Base-by-base conservation (phyloP, 2,329 filamentous ascomycete species). In the Nemania sp. region DNA sequence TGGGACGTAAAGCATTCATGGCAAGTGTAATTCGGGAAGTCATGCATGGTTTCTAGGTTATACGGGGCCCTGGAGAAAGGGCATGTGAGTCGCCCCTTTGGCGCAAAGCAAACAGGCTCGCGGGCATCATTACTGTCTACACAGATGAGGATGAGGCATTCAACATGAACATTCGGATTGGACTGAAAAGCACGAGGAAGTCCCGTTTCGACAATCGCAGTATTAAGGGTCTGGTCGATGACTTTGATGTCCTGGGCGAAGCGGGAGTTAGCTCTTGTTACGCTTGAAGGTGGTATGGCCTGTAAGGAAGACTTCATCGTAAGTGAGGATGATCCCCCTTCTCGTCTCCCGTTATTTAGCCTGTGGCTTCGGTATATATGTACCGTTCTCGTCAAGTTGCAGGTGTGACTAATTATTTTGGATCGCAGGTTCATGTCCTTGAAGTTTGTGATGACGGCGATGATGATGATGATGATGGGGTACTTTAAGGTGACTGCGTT, bases 21-120 rank as follows among this genome's bases (percentile, higher is more conserved):
- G 85, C 83, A 0, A 83, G 75, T 0, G 86, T 86, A 0, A 76
- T 83, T 0, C 71, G 68, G 21, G 86, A 88, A 63, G 65, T 83
- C 0, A 68, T 81, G 34, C 81, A 81, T 0, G 58, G 80, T 13
- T 87, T 2, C 68, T 76, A 2, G 85, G 86, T 0, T 88, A 84
- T 62, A 74, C 65, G 0, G 80, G 86, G 42, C 81, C 81, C 56
- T 88, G 83, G 83, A 81, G 76, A 9, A 74, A 70, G 46, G 77
- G 78, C 32, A 81, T 84, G 79, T 83, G 64, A 75, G 77, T 73
- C 15, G 45, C 32, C n/a, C 7, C 37, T 17, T 35, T 11, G 77
- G 0, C 75, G 76, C 43, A 79, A 80, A 75, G 80, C 79, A 1
- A 71, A 68, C 1, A 76, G 76, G 2, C 73, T 86, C 5, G 73